A percentile compares a stretch with the other conserved stretches of the same genome.
Conservation (phyloP, 352 stramenopile genomes). For the Plasmopara muralis region DNA sequence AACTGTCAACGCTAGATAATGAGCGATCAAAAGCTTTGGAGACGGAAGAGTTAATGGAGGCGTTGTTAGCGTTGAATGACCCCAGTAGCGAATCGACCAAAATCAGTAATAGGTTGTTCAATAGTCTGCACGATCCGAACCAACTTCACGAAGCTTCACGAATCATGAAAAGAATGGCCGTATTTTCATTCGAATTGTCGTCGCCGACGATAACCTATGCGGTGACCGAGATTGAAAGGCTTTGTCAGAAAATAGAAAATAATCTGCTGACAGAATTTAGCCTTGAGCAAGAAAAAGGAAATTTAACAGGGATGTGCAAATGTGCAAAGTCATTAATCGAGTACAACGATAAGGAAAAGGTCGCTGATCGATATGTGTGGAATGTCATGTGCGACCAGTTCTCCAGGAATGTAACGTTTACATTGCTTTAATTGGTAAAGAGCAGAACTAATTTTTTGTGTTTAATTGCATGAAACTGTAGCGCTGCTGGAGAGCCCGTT, state of each 20-base stretch:
- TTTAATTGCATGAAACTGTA: constrained; percentile 2
- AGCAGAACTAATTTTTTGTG: background rate
- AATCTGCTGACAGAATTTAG: constrained; percentile 68
- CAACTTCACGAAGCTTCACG: constrained; percentile 61
- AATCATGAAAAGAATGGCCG: constrained; percentile 68
- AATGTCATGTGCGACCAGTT: constrained; percentile 76
- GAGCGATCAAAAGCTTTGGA: constrained; percentile 62
- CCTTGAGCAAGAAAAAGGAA: constrained; percentile 53
- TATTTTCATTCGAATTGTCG: constrained; percentile 65
- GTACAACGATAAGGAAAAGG: constrained; percentile 80
- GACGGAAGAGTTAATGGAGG: constrained; percentile 75
- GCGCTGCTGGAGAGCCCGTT: constrained; percentile 14
- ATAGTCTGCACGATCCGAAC: constrained; percentile 58
- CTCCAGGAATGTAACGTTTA: constrained; percentile 27
- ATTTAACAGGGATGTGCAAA: constrained; percentile 42
- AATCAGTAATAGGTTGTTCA: constrained; percentile 56
- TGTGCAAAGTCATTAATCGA: constrained; percentile 69
- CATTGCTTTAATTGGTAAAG: background rate
- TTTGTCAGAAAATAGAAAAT: constrained; percentile 73
- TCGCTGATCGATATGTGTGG: constrained; percentile 77
- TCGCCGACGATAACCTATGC: constrained; percentile 48
- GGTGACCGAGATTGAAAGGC: constrained; percentile 59
- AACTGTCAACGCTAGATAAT: constrained; percentile 53
- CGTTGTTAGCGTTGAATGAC: constrained; percentile 65
- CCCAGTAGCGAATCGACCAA: constrained; percentile 39